These are phyloP conservation scores for Pestalotiopsis sp. DNA, from an alignment of 2,329 filamentous ascomycete species.

Conservation along the genomic window DNA sequence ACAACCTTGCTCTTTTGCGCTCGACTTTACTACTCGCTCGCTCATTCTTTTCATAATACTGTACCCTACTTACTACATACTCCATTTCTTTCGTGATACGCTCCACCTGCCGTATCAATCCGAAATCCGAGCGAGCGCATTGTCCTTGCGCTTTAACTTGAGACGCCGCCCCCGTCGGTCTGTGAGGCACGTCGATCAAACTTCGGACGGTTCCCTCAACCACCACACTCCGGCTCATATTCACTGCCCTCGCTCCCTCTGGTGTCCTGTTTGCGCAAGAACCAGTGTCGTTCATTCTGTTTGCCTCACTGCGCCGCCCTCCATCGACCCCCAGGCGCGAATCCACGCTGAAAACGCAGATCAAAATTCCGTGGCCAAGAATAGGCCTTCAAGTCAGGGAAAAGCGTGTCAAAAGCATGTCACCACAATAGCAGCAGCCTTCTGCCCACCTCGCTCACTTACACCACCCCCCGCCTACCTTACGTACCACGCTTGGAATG, in stretches of 20 bases:
- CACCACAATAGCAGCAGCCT: conserved; percentile 5
- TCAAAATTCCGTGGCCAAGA: conserved; percentile 9
- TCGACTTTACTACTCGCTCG: neutral
- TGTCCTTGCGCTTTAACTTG: conserved; percentile 11
- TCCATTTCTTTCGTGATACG: neutral
- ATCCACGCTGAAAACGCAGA: conserved; percentile 8
- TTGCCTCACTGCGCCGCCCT: neutral
- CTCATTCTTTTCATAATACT: neutral
- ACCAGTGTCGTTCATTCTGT: neutral
- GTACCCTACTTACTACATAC: neutral
- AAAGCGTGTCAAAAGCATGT: conserved; percentile 11
- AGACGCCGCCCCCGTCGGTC: conserved; percentile 5
- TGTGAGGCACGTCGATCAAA: conserved; percentile 11
- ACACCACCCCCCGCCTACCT: neutral
- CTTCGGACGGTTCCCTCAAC: conserved; percentile 6
- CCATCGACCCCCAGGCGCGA: neutral
- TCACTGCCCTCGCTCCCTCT: neutral
- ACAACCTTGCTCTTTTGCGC: conserved; percentile 6
- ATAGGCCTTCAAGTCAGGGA: neutral
- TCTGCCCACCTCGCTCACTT: neutral
- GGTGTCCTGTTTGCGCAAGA: neutral
- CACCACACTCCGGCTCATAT: neutral
- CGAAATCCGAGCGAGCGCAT: conserved; percentile 2
- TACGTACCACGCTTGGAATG: conserved; percentile 9
- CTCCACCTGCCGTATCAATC: conserved; percentile 10